A percentile compares a stretch with the other conserved stretches of the same genome.
These are phyloP conservation scores for Quercus lobata DNA, from an alignment of 331 rosid genomes.

Conservation along the genomic window DNA sequence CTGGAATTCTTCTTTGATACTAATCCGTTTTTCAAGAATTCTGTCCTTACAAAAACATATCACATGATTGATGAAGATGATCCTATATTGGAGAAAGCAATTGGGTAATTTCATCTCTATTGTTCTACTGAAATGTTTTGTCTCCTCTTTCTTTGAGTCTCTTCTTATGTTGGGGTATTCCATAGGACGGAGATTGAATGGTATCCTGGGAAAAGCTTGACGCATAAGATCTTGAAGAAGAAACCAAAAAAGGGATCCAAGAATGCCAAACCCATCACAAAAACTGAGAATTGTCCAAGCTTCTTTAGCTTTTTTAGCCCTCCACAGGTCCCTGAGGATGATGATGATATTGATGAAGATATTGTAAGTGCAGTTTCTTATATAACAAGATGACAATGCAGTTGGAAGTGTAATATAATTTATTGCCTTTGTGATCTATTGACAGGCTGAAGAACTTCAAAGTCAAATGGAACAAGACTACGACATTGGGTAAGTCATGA, in stretches of 20 bases:
- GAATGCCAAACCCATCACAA: slow-evolving; percentile 47
- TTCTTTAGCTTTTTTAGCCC: slow-evolving; percentile 77
- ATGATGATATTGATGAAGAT: slow-evolving; percentile 56
- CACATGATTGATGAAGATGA: slow-evolving; percentile 63
- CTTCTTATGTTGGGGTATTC: slow-evolving; percentile 7
- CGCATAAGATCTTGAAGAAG: slow-evolving; percentile 55
- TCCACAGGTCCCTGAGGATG: slow-evolving; percentile 58
- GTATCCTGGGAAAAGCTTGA: slow-evolving; percentile 64
- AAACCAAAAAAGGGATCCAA: slow-evolving; percentile 58
- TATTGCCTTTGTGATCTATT: slow-evolving; percentile 8
- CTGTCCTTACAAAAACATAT: slow-evolving; percentile 53
- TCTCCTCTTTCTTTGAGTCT: slow-evolving; percentile 1
- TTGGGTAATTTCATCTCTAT: slow-evolving; percentile 44
- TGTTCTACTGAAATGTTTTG: neutral
- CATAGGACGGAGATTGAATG: slow-evolving; percentile 66
- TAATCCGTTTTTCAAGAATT: slow-evolving; percentile 56
- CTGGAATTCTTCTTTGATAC: slow-evolving; percentile 55
- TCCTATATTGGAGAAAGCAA: slow-evolving; percentile 57
- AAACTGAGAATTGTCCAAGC: slow-evolving; percentile 55
- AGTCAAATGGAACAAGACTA: slow-evolving; percentile 61
- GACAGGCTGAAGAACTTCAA: slow-evolving; percentile 62
- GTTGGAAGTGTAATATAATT: slow-evolving; percentile 4
- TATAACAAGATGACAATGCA: neutral
- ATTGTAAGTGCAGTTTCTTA: slow-evolving; percentile 31
- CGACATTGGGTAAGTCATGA: slow-evolving; percentile 53